Base-by-base conservation (phyloP, 2,329 filamentous ascomycete genomes). In the Pezicula neosporulosa region DNA sequence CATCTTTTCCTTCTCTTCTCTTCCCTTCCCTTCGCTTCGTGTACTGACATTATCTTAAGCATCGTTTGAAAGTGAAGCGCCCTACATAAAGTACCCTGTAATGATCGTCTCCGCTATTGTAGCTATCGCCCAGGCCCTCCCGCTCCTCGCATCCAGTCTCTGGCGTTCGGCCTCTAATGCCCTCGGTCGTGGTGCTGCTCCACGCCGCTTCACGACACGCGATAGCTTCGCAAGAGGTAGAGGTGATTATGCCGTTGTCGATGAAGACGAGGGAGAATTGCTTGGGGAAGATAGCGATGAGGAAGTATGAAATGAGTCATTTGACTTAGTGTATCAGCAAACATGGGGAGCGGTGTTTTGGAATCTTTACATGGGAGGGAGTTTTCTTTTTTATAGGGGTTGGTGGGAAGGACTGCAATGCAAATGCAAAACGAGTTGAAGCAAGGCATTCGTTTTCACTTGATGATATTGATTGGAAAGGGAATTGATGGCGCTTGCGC, bases 261-360 rank as follows among this genome's bases (percentile, higher is more conserved):
- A 96, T 63, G 89, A 94, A 47, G 94, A 97, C 66, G 94, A 97
- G 68, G 93, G 93, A 45, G 93, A 97, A 74, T 74, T 99, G 60
- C 73, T 99, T 35, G 94, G 94, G 1, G 93, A 97, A 60, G 92
- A 96, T 53, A 91, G 90, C 60, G 93, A 97, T 58, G 91, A 97
- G 65, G 93, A 97, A 55, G 88, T 86, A 45, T 85, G 50, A 55
- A 44, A 33, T 33, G 12, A 10, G 12, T 10, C 9, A 10, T 33
- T 33, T 33, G 7, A 9, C 30, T 9, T 33, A 33, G 30, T 13
- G 9, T 33, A 33, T 10, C 30, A 33, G 12, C 30, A 33, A 33
- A 10, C 30, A 24, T 33, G 30, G 30, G 30, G 30, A 33, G 30
- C 9, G 30, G 30, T 33, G 30, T 33, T 33, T 33, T 13, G 30